Evolutionary conservation across 768 basidiomycete species (phyloP).

Genomic region (Gymnopilus junonius): DNA sequence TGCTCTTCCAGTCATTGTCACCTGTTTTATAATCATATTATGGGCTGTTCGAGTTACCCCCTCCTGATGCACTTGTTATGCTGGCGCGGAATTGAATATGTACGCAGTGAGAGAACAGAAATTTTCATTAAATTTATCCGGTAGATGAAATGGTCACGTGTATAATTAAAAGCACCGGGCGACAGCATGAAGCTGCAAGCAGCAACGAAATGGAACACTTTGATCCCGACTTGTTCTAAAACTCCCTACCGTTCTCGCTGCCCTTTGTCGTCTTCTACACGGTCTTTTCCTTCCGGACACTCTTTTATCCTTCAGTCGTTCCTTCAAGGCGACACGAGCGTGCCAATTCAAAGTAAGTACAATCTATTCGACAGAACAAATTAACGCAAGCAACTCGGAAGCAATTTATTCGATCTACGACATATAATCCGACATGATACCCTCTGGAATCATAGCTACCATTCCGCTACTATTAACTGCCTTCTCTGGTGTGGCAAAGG

Average conservation of each 20-base stretch:
- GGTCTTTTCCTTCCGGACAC: neutral
- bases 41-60: too few species aligned
- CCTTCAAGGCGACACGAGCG: neutral
- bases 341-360: neutral
- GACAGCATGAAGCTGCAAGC: neutral
- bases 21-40: neutral
- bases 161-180: neutral
- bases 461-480: slow-evolving; percentile 24
- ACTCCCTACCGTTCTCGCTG: neutral
- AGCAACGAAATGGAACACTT: neutral
- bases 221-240: neutral
- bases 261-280: neutral
- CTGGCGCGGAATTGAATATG: too few species aligned
- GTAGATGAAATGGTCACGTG: neutral
- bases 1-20: neutral
- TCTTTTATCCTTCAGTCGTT: neutral
- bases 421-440: slow-evolving; percentile 14
- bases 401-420: neutral
- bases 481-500: slow-evolving; percentile 24
- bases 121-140: too few species aligned
- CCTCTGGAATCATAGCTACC: slow-evolving; percentile 16
- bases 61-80: too few species aligned
- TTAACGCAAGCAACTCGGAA: neutral
- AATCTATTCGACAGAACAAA: neutral
- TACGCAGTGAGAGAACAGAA: too few species aligned